Percentiles rank a stretch among this genome's conserved stretches.
Evolutionary conservation across 768 basidiomycete species (phyloP).

Genomic region (Leccinum aurantiacum): DNA sequence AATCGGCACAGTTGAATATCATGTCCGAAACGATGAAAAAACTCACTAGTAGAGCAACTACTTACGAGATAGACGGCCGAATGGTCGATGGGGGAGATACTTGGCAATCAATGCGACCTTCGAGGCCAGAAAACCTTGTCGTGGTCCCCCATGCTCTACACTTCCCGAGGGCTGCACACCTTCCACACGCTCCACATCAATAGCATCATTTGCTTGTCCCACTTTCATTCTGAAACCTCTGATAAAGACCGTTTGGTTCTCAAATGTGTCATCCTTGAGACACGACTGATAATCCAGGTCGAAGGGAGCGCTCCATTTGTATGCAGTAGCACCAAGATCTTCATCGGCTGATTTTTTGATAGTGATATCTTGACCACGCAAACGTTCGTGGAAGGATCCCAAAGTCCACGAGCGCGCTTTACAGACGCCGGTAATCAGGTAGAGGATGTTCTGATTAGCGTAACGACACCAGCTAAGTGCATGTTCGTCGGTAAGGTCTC

Average conservation of each 20-base stretch:
- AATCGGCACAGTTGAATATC: background rate
- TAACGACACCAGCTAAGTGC: background rate
- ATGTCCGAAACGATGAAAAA: background rate
- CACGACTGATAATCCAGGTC: background rate
- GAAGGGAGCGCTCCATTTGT: background rate
- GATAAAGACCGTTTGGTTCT: background rate
- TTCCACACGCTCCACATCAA: background rate
- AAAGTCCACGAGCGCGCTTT: background rate
- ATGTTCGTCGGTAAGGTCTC: background rate
- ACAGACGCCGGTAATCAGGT: background rate
- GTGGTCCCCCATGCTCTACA: background rate
- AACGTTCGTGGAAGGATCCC: background rate
- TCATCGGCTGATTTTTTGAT: background rate
- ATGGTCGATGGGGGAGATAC: background rate
- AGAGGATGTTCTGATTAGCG: background rate
- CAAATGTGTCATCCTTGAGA: background rate
- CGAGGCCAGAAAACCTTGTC: background rate
- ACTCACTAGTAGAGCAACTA: background rate
- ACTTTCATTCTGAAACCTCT: background rate
- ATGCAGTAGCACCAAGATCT: background rate
- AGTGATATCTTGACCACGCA: background rate
- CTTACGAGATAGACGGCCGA: background rate
- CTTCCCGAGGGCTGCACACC: background rate
- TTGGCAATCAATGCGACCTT: rapidly evolving
- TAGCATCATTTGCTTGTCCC: background rate